These are phyloP conservation scores for Ogataea thermomethanolica DNA, from an alignment of 805 yeast species.

Conservation along the genomic window DNA sequence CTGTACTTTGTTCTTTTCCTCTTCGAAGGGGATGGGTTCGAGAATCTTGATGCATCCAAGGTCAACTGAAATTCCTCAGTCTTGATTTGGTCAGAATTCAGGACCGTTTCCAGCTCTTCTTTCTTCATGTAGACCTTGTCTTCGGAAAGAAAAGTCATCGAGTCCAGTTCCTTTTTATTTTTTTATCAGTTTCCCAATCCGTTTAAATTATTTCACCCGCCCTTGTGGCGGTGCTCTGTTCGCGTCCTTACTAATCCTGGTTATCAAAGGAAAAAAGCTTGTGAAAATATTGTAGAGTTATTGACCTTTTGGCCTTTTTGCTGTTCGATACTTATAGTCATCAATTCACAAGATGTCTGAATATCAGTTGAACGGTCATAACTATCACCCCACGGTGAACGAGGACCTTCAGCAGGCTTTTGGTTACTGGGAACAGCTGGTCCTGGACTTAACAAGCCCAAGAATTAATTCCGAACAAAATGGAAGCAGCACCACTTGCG, in stretches of 20 bases:
- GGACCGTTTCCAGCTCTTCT: constrained; percentile 1
- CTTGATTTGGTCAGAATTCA: background rate
- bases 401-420: background rate
- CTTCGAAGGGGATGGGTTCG: constrained; percentile 23
- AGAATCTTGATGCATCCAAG: background rate
- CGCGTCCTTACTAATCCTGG: background rate
- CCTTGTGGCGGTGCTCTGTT: constrained; percentile 2
- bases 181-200: constrained; percentile 11
- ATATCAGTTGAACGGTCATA: constrained; percentile 4
- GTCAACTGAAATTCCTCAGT: background rate
- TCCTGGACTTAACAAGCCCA: background rate
- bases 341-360: constrained; percentile 4
- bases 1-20: constrained; percentile 46
- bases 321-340: background rate
- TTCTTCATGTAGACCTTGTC: background rate
- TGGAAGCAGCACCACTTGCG: constrained; percentile 4
- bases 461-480: too few relatives aligned
- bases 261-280: constrained; percentile 3
- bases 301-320: too few relatives aligned
- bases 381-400: constrained; percentile 1
- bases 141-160: constrained; percentile 1
- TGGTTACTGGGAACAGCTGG: background rate
- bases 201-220: constrained; percentile 6
- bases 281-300: background rate
- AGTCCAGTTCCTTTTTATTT: constrained; percentile 1